Percentiles rank a stretch among this genome's conserved stretches.
Evolutionary conservation across 1,284 basidiomycete genomes (phyloP).

Genomic region (Boletus smithii): DNA sequence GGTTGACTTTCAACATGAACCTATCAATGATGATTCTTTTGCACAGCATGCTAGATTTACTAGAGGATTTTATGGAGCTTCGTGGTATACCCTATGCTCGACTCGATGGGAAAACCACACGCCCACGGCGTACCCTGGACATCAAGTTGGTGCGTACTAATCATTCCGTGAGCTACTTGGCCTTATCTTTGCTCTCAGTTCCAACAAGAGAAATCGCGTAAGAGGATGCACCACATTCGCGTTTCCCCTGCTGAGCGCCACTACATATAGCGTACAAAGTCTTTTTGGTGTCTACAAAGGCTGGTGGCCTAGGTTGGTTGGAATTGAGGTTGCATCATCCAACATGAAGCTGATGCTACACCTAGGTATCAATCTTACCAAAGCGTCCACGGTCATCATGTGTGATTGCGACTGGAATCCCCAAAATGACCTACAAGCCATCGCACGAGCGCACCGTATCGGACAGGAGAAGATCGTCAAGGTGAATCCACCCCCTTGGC

Average conservation of each 20-base stretch:
- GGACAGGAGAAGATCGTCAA: conserved; percentile 80
- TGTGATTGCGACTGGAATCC: conserved; percentile 75
- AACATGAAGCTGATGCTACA: background rate
- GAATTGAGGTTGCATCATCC: background rate
- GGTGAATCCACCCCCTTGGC: conserved; percentile 38
- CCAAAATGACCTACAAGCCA: conserved; percentile 83
- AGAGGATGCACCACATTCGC: conserved; percentile 26
- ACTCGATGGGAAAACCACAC: conserved; percentile 63
- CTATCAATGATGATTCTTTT: conserved; percentile 24
- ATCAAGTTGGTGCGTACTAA: conserved; percentile 47
- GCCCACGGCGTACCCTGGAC: conserved; percentile 53
- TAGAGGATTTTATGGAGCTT: conserved; percentile 79
- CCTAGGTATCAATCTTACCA: conserved; percentile 74
- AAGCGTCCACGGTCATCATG: conserved; percentile 83
- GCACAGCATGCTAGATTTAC: conserved; percentile 73
- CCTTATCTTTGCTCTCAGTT: conserved; percentile 39
- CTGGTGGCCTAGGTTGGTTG: conserved; percentile 74
- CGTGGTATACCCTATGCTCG: conserved; percentile 74
- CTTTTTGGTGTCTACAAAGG: conserved; percentile 80
- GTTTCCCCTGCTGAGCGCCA: conserved; percentile 20
- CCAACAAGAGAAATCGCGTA: conserved; percentile 55
- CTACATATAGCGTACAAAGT: conserved; percentile 67
- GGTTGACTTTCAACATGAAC: background rate
- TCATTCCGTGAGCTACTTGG: background rate
- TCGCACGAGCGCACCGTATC: conserved; percentile 80